Evolutionary conservation across 2,329 filamentous ascomycete genomes (phyloP).

Genomic region (Penicillium psychrosexuale): DNA sequence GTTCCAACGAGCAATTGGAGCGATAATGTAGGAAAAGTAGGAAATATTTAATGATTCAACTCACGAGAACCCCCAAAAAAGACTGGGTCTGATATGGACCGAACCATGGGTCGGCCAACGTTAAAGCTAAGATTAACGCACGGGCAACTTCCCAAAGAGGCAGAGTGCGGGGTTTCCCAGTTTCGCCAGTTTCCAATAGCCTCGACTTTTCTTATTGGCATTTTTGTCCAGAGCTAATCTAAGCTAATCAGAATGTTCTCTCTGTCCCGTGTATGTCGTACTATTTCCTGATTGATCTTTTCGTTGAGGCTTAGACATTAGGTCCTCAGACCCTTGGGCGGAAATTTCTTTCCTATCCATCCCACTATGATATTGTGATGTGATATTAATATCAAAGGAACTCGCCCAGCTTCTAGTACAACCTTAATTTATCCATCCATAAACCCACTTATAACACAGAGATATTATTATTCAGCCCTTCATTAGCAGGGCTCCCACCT

Average conservation of each 20-base stretch:
- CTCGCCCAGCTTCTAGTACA: neutral
- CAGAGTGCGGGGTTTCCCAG: neutral
- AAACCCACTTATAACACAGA: neutral
- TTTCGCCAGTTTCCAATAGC: neutral
- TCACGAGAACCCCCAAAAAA: neutral
- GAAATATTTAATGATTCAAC: neutral
- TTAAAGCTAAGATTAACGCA: neutral
- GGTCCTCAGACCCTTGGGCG: neutral
- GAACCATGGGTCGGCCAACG: neutral
- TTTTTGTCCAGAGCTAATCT: neutral
- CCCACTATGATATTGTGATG: neutral
- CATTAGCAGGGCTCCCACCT: neutral
- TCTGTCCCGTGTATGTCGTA: conserved; percentile 3
- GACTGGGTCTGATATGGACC: neutral
- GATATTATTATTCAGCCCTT: neutral
- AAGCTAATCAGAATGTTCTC: conserved; percentile 5
- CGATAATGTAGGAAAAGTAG: neutral
- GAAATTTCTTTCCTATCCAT: neutral
- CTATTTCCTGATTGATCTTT: conserved; percentile 1
- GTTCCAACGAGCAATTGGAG: neutral
- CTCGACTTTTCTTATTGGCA: neutral
- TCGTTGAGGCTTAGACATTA: conserved; percentile 7
- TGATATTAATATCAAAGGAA: neutral
- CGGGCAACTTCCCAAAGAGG: neutral
- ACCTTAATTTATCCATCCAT: neutral